Evolutionary conservation across 1,139 yeast genomes (phyloP), one percentile per base, ranked within the genome.

Genomic region (Arxiozyma slooffiae): DNA sequence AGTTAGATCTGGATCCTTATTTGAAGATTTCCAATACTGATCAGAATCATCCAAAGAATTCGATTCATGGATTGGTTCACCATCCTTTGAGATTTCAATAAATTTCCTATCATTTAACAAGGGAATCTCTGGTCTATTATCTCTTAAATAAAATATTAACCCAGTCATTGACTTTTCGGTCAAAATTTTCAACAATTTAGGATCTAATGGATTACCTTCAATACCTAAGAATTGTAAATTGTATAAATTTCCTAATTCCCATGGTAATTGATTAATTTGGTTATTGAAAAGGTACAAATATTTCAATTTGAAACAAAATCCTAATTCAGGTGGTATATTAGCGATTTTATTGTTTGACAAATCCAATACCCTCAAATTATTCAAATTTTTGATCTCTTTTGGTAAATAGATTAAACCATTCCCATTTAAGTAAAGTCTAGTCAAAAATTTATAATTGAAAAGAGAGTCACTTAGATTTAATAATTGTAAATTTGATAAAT

Each of bases 281-380:
- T 94, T 94, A 68, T 92, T 97, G 70, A 94, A 92, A 53, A 90
- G 74, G 65, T 87, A 88, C 51, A 94, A 74, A 64, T 82, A 90
- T 60, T 88, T 79, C 64, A 94, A 76, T 60, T 83, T 84, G 68
- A 77, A 86, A 61, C 95, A 78, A 65, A 83, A 74, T 1, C 97
- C 97, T 57, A 94, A 71, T 63, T 89, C 96, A 7, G 77, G 67
- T 11, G 97, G 97, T 23, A 94, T 71, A 51, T 77, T 79, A 11
- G 77, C 75, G 52, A 94, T 72, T 57, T 78, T 71, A 66, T 94
- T 94, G 53, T 81, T 82, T 9, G 96, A 87, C 54, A 92, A 72
- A 69, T 94, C 98, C 57, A 94, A 75, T 1, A 90, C 85, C 61
- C 94, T 78, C 60, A 94, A 76, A 54, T 86, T 85, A 52, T 77